Evolutionary conservation across 495 filamentous ascomycete species (phyloP).

Genomic region (Massariosphaeria phaeospora): DNA sequence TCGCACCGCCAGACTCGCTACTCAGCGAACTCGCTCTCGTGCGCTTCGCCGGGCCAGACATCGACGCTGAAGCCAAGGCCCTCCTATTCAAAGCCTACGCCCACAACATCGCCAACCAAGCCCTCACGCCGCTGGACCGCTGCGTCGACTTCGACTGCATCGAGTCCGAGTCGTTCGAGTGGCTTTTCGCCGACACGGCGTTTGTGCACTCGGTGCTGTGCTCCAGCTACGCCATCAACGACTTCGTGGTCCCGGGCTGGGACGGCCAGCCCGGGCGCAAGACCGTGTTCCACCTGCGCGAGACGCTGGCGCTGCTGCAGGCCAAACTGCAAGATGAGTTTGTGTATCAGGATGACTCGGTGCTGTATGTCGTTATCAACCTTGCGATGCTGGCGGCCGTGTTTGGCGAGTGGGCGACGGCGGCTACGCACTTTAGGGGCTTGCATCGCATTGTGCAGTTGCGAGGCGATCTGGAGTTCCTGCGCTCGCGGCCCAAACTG

Average conservation of each 20-base stretch:
- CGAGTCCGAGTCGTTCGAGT: neutral
- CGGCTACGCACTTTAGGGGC: neutral
- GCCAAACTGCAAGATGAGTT: neutral
- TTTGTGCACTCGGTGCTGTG: conserved; percentile 6
- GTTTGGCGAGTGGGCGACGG: neutral
- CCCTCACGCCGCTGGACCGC: neutral
- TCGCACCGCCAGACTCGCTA: too few species aligned
- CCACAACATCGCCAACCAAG: too few species aligned
- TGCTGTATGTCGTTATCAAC: conserved; percentile 1
- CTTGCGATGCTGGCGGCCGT: neutral
- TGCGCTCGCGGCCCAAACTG: neutral
- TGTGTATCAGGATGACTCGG: neutral
- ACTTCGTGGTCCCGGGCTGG: neutral
- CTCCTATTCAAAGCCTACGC: too few species aligned
- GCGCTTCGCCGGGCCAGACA: too few species aligned
- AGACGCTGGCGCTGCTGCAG: neutral
- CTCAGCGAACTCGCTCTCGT: too few species aligned
- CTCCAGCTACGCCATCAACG: neutral
- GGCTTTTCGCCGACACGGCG: conserved; percentile 4
- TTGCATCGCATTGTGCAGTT: conserved; percentile 2
- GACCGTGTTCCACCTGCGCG: neutral
- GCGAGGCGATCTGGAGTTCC: neutral
- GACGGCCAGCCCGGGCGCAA: too few species aligned
- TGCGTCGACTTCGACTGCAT: neutral
- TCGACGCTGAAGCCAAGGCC: too few species aligned